These are phyloP conservation scores for Peribolospora baueri DNA, from an alignment of 768 basidiomycete species.

Conservation along the genomic window DNA sequence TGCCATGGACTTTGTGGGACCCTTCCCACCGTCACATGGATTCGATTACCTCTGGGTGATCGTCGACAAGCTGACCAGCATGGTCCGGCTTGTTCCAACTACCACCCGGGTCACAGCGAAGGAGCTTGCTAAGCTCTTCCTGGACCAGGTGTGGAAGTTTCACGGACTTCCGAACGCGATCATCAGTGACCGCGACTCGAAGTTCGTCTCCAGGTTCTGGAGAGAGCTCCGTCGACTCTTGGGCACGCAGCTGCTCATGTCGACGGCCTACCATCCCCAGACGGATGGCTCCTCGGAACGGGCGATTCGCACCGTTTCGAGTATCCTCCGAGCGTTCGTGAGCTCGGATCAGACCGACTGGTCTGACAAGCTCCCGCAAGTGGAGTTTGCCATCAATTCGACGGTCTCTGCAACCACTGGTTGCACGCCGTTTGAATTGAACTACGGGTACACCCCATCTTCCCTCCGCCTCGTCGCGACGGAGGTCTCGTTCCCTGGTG, in stretches of 20 bases:
- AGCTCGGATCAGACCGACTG: constrained; percentile 11
- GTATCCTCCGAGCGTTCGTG: not conserved
- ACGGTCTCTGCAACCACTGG: constrained; percentile 20
- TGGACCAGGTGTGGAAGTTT: constrained; percentile 16
- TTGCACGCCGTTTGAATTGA: constrained; percentile 22
- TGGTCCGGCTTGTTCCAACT: constrained; percentile 25
- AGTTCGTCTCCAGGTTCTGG: constrained; percentile 10
- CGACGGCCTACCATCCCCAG: constrained; percentile 27
- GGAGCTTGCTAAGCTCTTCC: constrained; percentile 20
- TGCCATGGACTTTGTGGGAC: constrained; percentile 2
- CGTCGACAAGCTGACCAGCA: constrained; percentile 23
- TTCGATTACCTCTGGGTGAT: constrained; percentile 23
- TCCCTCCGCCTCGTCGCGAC: not conserved
- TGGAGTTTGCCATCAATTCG: constrained; percentile 23
- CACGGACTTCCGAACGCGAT: constrained; percentile 15
- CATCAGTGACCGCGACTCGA: constrained; percentile 14
- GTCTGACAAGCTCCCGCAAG: constrained; percentile 15
- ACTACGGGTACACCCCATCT: constrained; percentile 14
- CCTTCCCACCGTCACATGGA: constrained; percentile 10
- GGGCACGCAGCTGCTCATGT: constrained; percentile 17
- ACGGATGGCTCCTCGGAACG: constrained; percentile 18
- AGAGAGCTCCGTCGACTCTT: not conserved
- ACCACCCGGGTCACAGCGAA: constrained; percentile 15
- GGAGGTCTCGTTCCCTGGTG: constrained; percentile 15
- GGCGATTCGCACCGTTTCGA: not conserved